These are phyloP conservation scores for Penicillium odoratum DNA, from an alignment of 495 filamentous ascomycete species.

Conservation along the genomic window DNA sequence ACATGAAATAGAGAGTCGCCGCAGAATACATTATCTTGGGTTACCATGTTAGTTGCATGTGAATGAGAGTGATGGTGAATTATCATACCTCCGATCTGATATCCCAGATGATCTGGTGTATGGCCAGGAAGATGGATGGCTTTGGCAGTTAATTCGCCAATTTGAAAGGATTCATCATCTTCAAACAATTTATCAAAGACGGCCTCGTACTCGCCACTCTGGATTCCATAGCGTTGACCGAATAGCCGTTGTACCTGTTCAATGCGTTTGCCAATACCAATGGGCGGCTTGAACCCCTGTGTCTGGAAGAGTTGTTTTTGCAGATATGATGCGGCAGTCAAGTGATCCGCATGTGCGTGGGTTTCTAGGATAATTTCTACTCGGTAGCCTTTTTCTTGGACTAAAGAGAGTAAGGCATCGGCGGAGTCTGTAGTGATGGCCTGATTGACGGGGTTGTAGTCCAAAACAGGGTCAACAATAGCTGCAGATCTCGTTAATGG, in stretches of 20 bases:
- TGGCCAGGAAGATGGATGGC: constrained; percentile 60
- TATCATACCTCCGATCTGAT: constrained; percentile 48
- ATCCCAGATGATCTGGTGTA: constrained; percentile 63
- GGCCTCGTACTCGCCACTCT: constrained; percentile 33
- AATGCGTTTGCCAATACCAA: constrained; percentile 59
- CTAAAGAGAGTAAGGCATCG: constrained; percentile 44
- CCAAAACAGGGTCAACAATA: constrained; percentile 62
- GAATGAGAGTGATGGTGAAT: background rate
- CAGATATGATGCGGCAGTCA: constrained; percentile 58
- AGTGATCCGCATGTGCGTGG: constrained; percentile 62
- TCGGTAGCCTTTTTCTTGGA: constrained; percentile 45
- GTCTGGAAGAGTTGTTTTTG: constrained; percentile 39
- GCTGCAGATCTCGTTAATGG: constrained; percentile 44
- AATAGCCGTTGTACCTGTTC: constrained; percentile 51
- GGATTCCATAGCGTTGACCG: constrained; percentile 47
- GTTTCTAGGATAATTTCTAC: constrained; percentile 57
- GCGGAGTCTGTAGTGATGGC: constrained; percentile 49
- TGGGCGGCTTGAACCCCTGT: constrained; percentile 29
- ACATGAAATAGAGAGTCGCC: constrained; percentile 62
- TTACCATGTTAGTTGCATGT: background rate
- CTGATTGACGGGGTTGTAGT: constrained; percentile 52
- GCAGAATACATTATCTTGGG: constrained; percentile 55
- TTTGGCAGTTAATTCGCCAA: constrained; percentile 48
- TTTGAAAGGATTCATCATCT: constrained; percentile 51
- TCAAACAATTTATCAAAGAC: constrained; percentile 55